phyloP scores from a whole-genome alignment of 2,329 filamentous ascomycete genomes.

The Exophiala sideris region DNA sequence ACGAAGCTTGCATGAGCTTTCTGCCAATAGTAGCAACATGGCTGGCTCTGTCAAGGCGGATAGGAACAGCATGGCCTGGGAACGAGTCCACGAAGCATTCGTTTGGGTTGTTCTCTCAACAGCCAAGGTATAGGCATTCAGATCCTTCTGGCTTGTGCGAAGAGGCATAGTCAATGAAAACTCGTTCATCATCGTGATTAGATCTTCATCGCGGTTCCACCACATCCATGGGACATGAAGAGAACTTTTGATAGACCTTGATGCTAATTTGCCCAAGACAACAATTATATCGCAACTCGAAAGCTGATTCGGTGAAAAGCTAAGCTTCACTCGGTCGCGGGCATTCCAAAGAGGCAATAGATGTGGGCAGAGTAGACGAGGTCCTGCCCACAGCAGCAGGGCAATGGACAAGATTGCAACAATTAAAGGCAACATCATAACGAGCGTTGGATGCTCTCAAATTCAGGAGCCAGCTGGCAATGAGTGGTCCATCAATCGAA shows the following conservation, averaged over 20 bases:
- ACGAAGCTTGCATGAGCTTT: constrained; percentile 3
- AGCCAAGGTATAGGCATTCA: background rate
- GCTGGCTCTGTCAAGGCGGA: constrained; percentile 22
- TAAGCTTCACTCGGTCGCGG: background rate
- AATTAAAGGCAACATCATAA: background rate
- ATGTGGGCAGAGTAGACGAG: background rate
- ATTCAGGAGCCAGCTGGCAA: too few species aligned
- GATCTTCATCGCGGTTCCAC: background rate
- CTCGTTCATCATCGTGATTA: background rate
- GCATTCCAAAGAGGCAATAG: background rate
- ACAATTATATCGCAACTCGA: background rate
- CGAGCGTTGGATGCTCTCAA: background rate
- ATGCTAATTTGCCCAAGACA: background rate
- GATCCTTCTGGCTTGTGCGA: background rate
- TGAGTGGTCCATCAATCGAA: too few species aligned
- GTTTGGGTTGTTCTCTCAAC: background rate
- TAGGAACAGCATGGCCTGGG: constrained; percentile 4
- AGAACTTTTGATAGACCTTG: background rate
- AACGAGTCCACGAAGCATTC: background rate
- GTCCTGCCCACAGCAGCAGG: background rate
- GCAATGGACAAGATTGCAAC: background rate
- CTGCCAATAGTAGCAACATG: constrained; percentile 19
- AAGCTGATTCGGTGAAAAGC: background rate
- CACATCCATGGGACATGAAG: background rate
- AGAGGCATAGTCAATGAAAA: constrained; percentile 7